Conservation (phyloP, 345 rosid genomes). For the Stellera chamaejasme region DNA sequence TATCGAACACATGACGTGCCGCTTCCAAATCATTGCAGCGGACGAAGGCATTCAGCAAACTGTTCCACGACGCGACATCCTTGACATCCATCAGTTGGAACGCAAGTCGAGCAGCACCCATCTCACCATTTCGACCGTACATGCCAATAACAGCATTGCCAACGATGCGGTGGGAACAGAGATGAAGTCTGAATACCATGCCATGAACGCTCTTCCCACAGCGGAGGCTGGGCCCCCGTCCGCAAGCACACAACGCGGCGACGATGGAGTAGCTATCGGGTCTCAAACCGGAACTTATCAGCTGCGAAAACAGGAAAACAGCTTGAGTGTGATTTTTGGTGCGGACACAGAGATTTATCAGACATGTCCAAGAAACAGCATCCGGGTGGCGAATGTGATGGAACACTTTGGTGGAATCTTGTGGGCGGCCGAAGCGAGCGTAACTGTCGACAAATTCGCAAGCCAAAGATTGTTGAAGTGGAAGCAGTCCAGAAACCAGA, state of each 20-base stretch:
- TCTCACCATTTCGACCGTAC: slow-evolving; percentile 19
- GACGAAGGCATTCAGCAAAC: slow-evolving; percentile 16
- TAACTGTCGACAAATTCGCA: slow-evolving; percentile 12
- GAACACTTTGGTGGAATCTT: slow-evolving; percentile 10
- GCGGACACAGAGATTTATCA: slow-evolving; percentile 9
- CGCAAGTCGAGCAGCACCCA: slow-evolving; percentile 12
- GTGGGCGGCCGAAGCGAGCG: slow-evolving; percentile 8
- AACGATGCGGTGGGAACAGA: slow-evolving; percentile 16
- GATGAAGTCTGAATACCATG: slow-evolving; percentile 9
- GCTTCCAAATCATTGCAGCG: slow-evolving; percentile 9
- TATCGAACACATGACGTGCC: slow-evolving; percentile 18
- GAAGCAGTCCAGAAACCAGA: slow-evolving; percentile 4
- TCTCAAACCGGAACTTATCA: slow-evolving; percentile 13
- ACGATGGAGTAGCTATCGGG: slow-evolving; percentile 21
- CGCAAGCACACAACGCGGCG: slow-evolving; percentile 22
- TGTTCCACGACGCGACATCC: slow-evolving; percentile 23
- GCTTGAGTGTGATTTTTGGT: slow-evolving; percentile 7
- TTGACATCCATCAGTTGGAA: slow-evolving; percentile 18
- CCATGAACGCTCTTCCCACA: slow-evolving; percentile 19
- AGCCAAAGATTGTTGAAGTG: slow-evolving; percentile 10
- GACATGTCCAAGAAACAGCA: slow-evolving; percentile 18
- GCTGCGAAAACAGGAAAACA: slow-evolving; percentile 11
- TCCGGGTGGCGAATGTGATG: slow-evolving; percentile 17
- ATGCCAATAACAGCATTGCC: slow-evolving; percentile 30
- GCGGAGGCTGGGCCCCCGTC: slow-evolving; percentile 5